These are phyloP conservation scores for Debaryomyces psychrophilus DNA, from an alignment of 1,139 yeast genomes.

Conservation along the genomic window DNA sequence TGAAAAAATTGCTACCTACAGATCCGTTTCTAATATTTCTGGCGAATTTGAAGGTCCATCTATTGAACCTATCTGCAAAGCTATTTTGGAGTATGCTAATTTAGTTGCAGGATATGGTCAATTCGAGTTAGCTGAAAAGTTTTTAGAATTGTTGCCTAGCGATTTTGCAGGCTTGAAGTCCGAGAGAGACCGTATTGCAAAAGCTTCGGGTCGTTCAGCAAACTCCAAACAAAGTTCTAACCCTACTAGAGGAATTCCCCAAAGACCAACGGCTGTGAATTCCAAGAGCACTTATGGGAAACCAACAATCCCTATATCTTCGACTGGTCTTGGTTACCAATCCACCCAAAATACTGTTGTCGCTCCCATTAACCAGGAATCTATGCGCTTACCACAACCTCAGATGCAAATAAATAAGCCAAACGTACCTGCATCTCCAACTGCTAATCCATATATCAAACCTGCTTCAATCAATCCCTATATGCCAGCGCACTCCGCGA, in stretches of 20 bases:
- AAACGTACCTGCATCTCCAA: conserved; percentile 14
- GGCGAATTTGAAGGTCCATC: conserved; percentile 50
- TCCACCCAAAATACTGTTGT: conserved; percentile 9
- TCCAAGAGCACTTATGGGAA: conserved; percentile 3
- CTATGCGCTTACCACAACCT: conserved; percentile 3
- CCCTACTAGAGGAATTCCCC: not conserved
- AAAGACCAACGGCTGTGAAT: conserved; percentile 4
- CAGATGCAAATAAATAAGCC: conserved; percentile 4
- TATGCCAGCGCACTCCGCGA: conserved; percentile 27
- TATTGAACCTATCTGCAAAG: conserved; percentile 56
- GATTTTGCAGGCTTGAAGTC: conserved; percentile 46
- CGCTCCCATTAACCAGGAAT: conserved; percentile 5
- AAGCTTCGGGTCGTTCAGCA: conserved; percentile 45
- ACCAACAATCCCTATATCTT: conserved; percentile 10
- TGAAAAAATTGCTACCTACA: conserved; percentile 79
- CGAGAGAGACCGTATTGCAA: conserved; percentile 78
- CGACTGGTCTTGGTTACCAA: conserved; percentile 12
- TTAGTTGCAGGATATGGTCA: conserved; percentile 83
- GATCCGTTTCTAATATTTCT: conserved; percentile 51
- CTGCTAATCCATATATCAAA: conserved; percentile 15
- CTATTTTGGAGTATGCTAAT: conserved; percentile 76
- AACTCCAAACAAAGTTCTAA: not conserved
- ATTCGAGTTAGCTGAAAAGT: conserved; percentile 75
- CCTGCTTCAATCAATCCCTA: conserved; percentile 28
- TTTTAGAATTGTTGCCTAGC: conserved; percentile 68